Base-by-base conservation (phyloP, 805 yeast species). In the Lachancea kluyveri region DNA sequence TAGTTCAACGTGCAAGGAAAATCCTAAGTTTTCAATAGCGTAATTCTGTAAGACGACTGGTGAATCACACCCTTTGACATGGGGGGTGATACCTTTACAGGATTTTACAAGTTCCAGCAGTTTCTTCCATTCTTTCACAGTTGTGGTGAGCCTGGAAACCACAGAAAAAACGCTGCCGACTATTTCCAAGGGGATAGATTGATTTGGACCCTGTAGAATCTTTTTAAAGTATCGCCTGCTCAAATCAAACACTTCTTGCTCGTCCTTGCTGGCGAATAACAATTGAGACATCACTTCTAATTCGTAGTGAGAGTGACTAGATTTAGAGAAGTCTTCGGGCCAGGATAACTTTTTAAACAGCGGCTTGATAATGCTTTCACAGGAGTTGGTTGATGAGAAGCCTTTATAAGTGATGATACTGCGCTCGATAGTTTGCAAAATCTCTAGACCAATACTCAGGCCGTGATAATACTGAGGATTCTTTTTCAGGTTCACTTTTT, bases 21-120 rank as follows among this genome's bases (percentile, higher is more conserved):
- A 77, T 0, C 80, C 74, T 11, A 80, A 52, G 3, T 79, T 64
- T 21, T 70, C 62, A 5, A 79, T 54, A 0, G 83, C 79, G 6
- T 68, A 62, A 3, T 73, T 67, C 49, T 77, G 80, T 17, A 79
- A 52, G 6, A 26, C 31, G 5, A 24, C 25, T 9, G 40, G 19
- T 7, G 41, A 23, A 14, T 35, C 26, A 2, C 44, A 33, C 5
- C 45, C 44, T 20, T 40, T 37, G 9, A 57, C 38, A 35, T 58
- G 50, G 8, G 56, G 57, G 8, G 60, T 59, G 4, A 74, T 66
- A 3, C 64, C 64, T 26, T 67, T 62, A 5, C 77, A 63, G 35
- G 66, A 65, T 40, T 74, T 74, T 8, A 68, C 70, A 12, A 78
- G 50, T 19, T 72, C 73, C 20, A 69, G 54, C 5, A 77, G 56